These are phyloP conservation scores for Ceratocystis cacaofunesta DNA, from an alignment of 2,329 filamentous ascomycete genomes.

Conservation along the genomic window DNA sequence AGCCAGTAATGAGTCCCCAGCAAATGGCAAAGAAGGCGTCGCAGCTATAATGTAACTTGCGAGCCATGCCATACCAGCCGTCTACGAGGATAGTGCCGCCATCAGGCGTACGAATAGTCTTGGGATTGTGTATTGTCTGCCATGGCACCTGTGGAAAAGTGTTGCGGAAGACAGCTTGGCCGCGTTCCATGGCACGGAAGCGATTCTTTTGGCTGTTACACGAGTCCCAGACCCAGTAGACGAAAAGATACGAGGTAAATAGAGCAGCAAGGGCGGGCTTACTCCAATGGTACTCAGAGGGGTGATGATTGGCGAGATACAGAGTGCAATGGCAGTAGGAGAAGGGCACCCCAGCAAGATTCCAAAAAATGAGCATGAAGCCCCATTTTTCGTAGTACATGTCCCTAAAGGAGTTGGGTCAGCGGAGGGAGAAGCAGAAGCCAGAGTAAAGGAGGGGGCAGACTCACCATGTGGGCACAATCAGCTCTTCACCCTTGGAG, in stretches of 20 bases:
- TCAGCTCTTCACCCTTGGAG: constrained; percentile 81
- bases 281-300: constrained; percentile 64
- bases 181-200: constrained; percentile 67
- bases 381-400: constrained; percentile 97
- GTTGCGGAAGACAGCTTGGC: constrained; percentile 53
- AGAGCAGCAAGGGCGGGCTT: constrained; percentile 49
- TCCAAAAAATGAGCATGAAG: constrained; percentile 98
- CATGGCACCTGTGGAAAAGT: constrained; percentile 86
- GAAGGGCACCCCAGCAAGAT: constrained; percentile 77
- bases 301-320: constrained; percentile 72
- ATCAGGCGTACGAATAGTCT: constrained; percentile 55
- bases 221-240: constrained; percentile 88
- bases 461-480: constrained; percentile 59
- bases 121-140: constrained; percentile 68
- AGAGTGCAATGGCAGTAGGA: constrained; percentile 90
- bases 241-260: constrained; percentile 58
- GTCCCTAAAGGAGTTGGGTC: constrained; percentile 34
- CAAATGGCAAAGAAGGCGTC: constrained; percentile 35
- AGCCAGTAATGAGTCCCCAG: constrained; percentile 39
- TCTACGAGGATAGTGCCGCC: constrained; percentile 68
- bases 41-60: constrained; percentile 43
- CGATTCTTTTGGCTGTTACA: constrained; percentile 89
- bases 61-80: constrained; percentile 66
- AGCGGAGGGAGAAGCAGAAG: background rate
- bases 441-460: background rate